Evolutionary conservation across 306 rosid genomes (phyloP).

Genomic region (Pyrus betulifolia): DNA sequence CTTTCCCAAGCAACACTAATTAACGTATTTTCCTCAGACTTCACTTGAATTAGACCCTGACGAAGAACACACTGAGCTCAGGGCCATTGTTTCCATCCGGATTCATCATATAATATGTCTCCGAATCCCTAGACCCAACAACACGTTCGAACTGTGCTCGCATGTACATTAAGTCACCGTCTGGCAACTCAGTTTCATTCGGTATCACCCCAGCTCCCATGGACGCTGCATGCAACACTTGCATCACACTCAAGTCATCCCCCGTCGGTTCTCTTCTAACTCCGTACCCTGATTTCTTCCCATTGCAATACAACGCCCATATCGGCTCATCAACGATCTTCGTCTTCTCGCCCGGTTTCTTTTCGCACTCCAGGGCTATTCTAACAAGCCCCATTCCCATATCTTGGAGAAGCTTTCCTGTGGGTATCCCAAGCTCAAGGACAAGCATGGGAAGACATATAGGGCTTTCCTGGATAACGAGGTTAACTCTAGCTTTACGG

Average conservation of each 20-base stretch:
- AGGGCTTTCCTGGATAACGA: constrained; percentile 66
- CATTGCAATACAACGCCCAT: constrained; percentile 72
- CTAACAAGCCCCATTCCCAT: constrained; percentile 66
- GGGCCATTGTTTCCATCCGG: constrained; percentile 63
- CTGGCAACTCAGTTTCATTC: constrained; percentile 15
- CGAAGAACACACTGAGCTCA: constrained; percentile 66
- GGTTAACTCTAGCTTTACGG: constrained; percentile 51
- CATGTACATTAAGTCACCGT: constrained; percentile 66
- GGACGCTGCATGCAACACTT: constrained; percentile 50
- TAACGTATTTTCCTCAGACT: not conserved
- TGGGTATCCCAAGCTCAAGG: constrained; percentile 58
- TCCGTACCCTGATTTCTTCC: constrained; percentile 71
- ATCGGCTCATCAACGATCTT: constrained; percentile 61
- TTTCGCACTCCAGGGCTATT: constrained; percentile 76
- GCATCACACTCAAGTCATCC: constrained; percentile 68
- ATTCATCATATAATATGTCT: constrained; percentile 76
- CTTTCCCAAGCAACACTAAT: not conserved
- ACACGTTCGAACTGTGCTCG: constrained; percentile 69
- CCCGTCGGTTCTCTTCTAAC: constrained; percentile 62
- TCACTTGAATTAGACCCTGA: constrained; percentile 40
- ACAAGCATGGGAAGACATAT: constrained; percentile 49
- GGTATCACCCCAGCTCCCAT: constrained; percentile 81
- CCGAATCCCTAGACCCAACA: constrained; percentile 74
- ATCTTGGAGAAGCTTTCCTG: constrained; percentile 62
- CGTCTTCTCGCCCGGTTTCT: constrained; percentile 34